These are phyloP conservation scores for Setomelanomma holmii DNA, from an alignment of 2,329 filamentous ascomycete species.

Conservation along the genomic window DNA sequence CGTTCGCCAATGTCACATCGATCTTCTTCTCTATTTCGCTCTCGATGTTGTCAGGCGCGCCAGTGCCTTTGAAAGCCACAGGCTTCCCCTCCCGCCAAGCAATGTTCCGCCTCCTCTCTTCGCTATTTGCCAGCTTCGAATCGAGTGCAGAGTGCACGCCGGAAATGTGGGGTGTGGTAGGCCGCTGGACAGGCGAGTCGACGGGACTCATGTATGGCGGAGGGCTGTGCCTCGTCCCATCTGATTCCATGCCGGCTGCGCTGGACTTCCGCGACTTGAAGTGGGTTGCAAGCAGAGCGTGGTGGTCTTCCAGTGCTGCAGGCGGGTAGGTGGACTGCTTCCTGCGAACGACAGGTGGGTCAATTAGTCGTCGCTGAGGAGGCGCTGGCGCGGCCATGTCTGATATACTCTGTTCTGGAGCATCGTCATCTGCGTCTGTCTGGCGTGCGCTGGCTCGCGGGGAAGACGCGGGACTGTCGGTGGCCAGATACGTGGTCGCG, in stretches of 20 bases:
- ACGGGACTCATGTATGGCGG: conserved; percentile 49
- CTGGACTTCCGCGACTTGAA: conserved; percentile 38
- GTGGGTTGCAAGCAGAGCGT: conserved; percentile 39
- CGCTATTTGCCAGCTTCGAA: conserved; percentile 40
- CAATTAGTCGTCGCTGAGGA: conserved; percentile 42
- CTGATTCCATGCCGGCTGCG: conserved; percentile 28
- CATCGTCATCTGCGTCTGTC: conserved; percentile 32
- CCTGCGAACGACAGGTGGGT: conserved; percentile 39
- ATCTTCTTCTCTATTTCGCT: conserved; percentile 67
- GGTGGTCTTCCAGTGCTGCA: conserved; percentile 37
- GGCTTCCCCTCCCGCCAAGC: conserved; percentile 59
- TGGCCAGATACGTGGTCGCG: conserved; percentile 65
- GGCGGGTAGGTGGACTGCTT: conserved; percentile 34
- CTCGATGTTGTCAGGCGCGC: conserved; percentile 51
- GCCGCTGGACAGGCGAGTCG: conserved; percentile 44
- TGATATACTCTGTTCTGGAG: conserved; percentile 30
- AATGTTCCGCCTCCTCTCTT: conserved; percentile 55
- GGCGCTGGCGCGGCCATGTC: conserved; percentile 40
- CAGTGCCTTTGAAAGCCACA: conserved; percentile 49
- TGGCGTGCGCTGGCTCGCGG: conserved; percentile 40
- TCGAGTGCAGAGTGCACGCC: conserved; percentile 31
- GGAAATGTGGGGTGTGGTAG: conserved; percentile 36
- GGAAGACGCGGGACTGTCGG: conserved; percentile 55
- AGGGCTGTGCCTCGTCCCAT: conserved; percentile 35
- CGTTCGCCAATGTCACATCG: conserved; percentile 67